A percentile compares a stretch with the other conserved stretches of the same genome.
Conservation (phyloP, 2,329 filamentous ascomycete species). For the Aciculosporium take region DNA sequence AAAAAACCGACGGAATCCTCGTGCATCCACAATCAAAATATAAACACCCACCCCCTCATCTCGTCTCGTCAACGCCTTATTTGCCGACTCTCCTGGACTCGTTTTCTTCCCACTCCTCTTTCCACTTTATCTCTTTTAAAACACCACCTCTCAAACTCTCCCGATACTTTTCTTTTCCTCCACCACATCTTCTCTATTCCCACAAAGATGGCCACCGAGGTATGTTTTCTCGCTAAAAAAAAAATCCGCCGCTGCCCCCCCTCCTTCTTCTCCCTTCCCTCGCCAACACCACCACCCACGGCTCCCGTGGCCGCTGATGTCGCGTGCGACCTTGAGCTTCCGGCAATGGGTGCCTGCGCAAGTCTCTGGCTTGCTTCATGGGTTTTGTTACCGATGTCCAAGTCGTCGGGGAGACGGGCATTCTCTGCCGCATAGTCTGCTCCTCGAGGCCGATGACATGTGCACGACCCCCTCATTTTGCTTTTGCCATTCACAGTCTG, state of each 20-base stretch:
- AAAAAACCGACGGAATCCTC: slow-evolving; percentile 6
- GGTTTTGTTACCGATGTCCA: not conserved
- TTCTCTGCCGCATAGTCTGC: not conserved
- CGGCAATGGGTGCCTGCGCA: not conserved
- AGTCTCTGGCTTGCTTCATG: not conserved
- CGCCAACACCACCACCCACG: slow-evolving; percentile 2
- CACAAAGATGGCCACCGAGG: slow-evolving; percentile 21
- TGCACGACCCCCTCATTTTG: slow-evolving; percentile 3
- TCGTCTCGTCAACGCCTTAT: slow-evolving; percentile 13
- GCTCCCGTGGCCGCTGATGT: slow-evolving; percentile 1
- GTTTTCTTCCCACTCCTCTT: slow-evolving; percentile 12
- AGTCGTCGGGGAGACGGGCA: not conserved
- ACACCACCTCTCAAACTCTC: not conserved
- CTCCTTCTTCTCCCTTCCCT: slow-evolving; percentile 5
- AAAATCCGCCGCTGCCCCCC: not conserved
- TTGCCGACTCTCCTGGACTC: slow-evolving; percentile 8
- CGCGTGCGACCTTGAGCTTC: not conserved
- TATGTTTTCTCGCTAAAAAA: slow-evolving; percentile 13
- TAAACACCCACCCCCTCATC: slow-evolving; percentile 17
- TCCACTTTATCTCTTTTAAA: slow-evolving; percentile 10
- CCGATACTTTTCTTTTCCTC: not conserved
- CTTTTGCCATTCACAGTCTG: slow-evolving; percentile 2
- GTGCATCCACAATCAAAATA: slow-evolving; percentile 18
- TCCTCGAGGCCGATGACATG: not conserved
- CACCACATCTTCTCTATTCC: slow-evolving; percentile 5